Percentiles rank a stretch among this genome's conserved stretches.
phyloP scores from a whole-genome alignment of 768 basidiomycete species.

The Podaxis carcinomalis region DNA sequence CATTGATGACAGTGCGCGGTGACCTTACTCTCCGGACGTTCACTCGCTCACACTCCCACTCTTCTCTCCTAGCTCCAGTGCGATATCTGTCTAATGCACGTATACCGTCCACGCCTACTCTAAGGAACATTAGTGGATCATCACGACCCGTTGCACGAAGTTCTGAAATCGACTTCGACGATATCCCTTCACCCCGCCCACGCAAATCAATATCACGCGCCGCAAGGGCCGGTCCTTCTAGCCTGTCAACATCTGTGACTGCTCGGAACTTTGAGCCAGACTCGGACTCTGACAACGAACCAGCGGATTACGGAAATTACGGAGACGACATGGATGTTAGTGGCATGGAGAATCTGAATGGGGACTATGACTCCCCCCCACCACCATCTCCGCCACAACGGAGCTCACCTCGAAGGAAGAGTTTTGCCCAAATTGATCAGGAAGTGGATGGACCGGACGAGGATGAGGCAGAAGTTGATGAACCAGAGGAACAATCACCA shows the following conservation, averaged over 20 bases:
- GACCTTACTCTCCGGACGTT: not conserved
- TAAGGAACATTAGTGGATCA: constrained; percentile 30
- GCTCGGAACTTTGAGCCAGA: constrained; percentile 26
- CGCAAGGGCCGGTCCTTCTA: constrained; percentile 37
- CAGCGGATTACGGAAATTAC: constrained; percentile 21
- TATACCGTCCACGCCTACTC: constrained; percentile 36
- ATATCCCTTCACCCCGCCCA: constrained; percentile 55
- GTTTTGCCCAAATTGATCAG: constrained; percentile 45
- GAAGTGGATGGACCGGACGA: constrained; percentile 44
- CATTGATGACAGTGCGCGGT: constrained; percentile 53
- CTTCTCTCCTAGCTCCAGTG: constrained; percentile 31
- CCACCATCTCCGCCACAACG: not conserved
- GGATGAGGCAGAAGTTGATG: constrained; percentile 20
- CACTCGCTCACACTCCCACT: not conserved
- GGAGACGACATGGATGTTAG: constrained; percentile 20
- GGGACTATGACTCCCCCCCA: constrained; percentile 22
- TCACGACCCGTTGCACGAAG: constrained; percentile 46
- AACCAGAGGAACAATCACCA: constrained; percentile 27
- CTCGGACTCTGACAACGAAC: constrained; percentile 26
- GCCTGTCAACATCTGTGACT: constrained; percentile 31
- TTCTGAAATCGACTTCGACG: constrained; percentile 57
- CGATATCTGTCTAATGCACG: constrained; percentile 37
- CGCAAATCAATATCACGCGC: constrained; percentile 27
- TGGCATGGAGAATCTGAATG: constrained; percentile 21
- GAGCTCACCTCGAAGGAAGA: constrained; percentile 30